Evolutionary conservation across 2,329 filamentous ascomycete species (phyloP).

Genomic region (Zelopaecilomyces penicillatus): DNA sequence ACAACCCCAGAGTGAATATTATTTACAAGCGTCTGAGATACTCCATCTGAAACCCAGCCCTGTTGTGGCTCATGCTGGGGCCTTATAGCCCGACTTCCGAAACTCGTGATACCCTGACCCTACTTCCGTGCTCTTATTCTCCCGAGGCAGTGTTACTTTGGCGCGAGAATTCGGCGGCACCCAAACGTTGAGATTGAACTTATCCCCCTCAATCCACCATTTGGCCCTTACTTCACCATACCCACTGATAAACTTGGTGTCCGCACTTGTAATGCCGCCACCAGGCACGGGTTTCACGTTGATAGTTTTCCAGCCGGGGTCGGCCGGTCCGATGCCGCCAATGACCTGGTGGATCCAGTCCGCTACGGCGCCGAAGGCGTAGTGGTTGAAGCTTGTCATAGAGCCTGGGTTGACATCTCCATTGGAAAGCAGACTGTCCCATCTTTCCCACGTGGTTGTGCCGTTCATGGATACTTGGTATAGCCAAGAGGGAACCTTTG

Average conservation of each 20-base stretch:
- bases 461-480: constrained; percentile 38
- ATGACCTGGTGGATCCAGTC: constrained; percentile 38
- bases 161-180: constrained; percentile 15
- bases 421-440: constrained; percentile 38
- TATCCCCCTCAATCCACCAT: constrained; percentile 18
- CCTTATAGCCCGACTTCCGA: not conserved
- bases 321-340: constrained; percentile 30
- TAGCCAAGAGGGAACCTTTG: constrained; percentile 37
- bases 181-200: constrained; percentile 13
- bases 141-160: constrained; percentile 6
- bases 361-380: constrained; percentile 39
- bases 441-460: constrained; percentile 44
- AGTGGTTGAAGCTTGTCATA: constrained; percentile 45
- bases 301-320: constrained; percentile 32
- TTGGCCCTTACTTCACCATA: constrained; percentile 22
- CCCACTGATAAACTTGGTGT: constrained; percentile 21
- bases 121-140: not conserved
- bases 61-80: no score
- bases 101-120: constrained; percentile 11
- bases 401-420: constrained; percentile 34
- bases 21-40: no score
- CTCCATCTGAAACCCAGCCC: no score
- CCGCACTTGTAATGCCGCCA: constrained; percentile 23
- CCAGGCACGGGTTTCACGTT: constrained; percentile 27
- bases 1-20: no score